Conservation (phyloP, 148 eudicot species). For the Persicaria maculosa region DNA sequence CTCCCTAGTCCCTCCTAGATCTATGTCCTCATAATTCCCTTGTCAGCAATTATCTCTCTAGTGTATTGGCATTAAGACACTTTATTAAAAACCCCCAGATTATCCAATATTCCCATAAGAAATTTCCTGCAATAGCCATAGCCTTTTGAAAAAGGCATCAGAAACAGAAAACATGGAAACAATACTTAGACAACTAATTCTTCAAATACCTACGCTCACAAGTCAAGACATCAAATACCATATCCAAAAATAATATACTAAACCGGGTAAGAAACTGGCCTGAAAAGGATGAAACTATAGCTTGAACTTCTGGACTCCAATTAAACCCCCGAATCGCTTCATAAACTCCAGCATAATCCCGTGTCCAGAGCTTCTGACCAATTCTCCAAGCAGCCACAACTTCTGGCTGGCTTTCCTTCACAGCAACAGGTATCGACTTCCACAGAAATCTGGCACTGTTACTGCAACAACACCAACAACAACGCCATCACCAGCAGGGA, state of each 20-base stretch:
- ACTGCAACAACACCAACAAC: constrained; percentile 27
- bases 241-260: neutral
- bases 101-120: too few relatives aligned
- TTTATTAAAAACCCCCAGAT: too few relatives aligned
- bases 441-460: constrained; percentile 90
- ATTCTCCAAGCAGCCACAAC: constrained; percentile 68
- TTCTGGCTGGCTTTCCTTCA: constrained; percentile 70
- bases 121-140: too few relatives aligned
- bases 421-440: constrained; percentile 55
- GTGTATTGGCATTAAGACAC: too few relatives aligned
- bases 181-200: too few relatives aligned
- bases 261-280: constrained; percentile 29
- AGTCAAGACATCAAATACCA: neutral
- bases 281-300: constrained; percentile 55
- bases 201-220: neutral
- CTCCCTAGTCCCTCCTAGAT: too few relatives aligned
- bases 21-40: too few relatives aligned
- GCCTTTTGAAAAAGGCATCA: neutral
- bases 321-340: constrained; percentile 63
- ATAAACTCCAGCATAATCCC: constrained; percentile 68
- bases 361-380: constrained; percentile 74
- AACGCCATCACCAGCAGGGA: neutral
- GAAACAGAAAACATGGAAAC: neutral
- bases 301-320: constrained; percentile 65
- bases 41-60: too few relatives aligned